Evolutionary conservation across 2,329 filamentous ascomycete species (phyloP).

Genomic region (Cladosporium sp.): DNA sequence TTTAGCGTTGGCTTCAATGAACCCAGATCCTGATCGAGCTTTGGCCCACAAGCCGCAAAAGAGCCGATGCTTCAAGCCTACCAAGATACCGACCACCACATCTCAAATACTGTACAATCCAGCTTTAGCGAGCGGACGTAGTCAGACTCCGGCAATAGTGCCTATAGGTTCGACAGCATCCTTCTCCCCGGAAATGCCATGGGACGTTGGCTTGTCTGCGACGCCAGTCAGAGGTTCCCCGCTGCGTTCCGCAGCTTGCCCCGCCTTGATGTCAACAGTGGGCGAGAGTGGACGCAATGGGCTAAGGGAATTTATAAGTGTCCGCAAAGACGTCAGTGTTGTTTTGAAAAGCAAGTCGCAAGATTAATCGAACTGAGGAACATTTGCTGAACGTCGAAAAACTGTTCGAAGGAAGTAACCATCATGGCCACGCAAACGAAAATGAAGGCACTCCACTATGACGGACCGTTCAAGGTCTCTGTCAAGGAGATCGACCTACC

Average conservation of each 20-base stretch:
- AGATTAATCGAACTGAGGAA: not conserved
- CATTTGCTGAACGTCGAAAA: not conserved
- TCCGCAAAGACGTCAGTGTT: not conserved
- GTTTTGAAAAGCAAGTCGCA: not conserved
- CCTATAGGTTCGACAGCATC: not conserved
- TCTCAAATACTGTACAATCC: no score
- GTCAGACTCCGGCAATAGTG: no score
- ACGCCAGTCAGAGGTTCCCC: not conserved
- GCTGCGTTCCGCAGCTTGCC: constrained; percentile 1
- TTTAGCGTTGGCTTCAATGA: no score
- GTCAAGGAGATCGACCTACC: constrained; percentile 55
- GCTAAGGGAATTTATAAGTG: constrained; percentile 1
- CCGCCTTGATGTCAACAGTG: constrained; percentile 9
- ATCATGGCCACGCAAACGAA: constrained; percentile 16
- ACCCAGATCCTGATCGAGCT: no score
- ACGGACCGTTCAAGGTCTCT: constrained; percentile 56
- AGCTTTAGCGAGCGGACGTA: no score
- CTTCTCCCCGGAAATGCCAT: not conserved
- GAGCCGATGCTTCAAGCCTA: no score
- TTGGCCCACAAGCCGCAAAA: no score
- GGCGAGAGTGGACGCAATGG: not conserved
- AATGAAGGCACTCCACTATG: constrained; percentile 60
- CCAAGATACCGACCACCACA: no score
- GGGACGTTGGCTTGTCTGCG: not conserved
- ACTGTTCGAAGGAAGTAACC: not conserved